A percentile compares a stretch with the other conserved stretches of the same genome.
These are phyloP conservation scores for Rhododendron vialii DNA, from an alignment of 148 eudicot species.

Conservation along the genomic window DNA sequence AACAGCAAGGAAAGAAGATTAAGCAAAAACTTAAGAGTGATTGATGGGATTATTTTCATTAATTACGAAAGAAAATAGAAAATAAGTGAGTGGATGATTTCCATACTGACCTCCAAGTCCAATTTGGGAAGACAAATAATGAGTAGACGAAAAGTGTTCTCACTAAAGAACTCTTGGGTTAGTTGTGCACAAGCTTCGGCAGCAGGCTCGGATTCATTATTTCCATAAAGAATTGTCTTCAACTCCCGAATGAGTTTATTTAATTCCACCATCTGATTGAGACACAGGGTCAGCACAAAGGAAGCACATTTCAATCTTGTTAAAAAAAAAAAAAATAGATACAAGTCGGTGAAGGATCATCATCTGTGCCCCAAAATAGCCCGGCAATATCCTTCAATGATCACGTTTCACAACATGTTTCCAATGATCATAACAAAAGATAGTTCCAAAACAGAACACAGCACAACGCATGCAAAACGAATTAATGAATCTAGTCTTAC, in stretches of 20 bases:
- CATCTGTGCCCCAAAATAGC: background rate
- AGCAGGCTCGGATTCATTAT: slow-evolving; percentile 84
- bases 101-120: slow-evolving; percentile 62
- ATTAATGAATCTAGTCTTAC: background rate
- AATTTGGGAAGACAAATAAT: slow-evolving; percentile 72
- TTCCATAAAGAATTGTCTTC: slow-evolving; percentile 80
- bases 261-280: slow-evolving; percentile 59
- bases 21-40: background rate
- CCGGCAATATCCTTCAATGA: background rate
- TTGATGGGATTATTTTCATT: background rate
- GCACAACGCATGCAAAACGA: background rate
- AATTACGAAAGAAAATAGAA: background rate
- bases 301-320: background rate
- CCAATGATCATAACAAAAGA: background rate
- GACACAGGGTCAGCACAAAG: background rate
- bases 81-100: background rate
- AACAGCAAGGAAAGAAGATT: slow-evolving; percentile 2
- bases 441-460: background rate
- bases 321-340: background rate
- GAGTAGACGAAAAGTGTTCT: slow-evolving; percentile 66
- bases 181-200: slow-evolving; percentile 84
- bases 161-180: slow-evolving; percentile 88
- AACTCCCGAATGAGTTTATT: slow-evolving; percentile 65
- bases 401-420: background rate
- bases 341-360: background rate